Base-by-base conservation (phyloP, 192 early-diverging fungal genomes). In the Rhizoclosmatium sp. region DNA sequence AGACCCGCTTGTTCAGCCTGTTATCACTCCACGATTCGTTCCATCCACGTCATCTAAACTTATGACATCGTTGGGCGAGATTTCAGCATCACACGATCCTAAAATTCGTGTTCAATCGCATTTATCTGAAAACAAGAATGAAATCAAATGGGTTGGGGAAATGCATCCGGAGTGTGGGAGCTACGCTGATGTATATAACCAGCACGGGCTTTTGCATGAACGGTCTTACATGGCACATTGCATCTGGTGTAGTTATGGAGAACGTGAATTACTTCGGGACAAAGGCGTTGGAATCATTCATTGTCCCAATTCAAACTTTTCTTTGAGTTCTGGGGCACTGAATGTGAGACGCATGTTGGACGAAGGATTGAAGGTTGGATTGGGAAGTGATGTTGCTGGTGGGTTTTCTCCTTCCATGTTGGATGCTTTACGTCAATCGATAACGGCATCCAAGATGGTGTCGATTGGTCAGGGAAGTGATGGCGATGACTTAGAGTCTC, bases 11-110 rank as follows among this genome's bases (percentile, higher is more conserved):
- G 83, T 86, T 1, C 31, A 82, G 74, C 96, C 97, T 40, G 92
- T 95, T 56, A 81, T 99, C 66, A 99, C 97, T 9, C 97, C 97
- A 19, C 91, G 97, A 58, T 99, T 99, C 82, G 96, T 91, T n/a
- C 92, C 94, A 60, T 85, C 92, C 3, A 97, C 96, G 16, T 84
- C 94, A 1, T 80, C 82, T 9, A 80, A 87, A 56, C 87, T 97
- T 14, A 83, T 99, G 86, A 68, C 76, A 16, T 90, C 86, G 14
- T 85, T 99, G 47, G 91, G 89, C 76, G 78, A 88, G 16, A 62
- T 99, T 42, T 95, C 97, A 0, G 81, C 80, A 9, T 85, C 92
- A 66, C 90, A 93, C 78, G 59, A 87, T 40, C 66, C 59, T 16
- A 40, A 54, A 21, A 87, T 99, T 21, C 94, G 94, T 0, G 91